Conservation (phyloP, 2,329 filamentous ascomycete genomes). For the Neofusicoccum umdonicola region DNA sequence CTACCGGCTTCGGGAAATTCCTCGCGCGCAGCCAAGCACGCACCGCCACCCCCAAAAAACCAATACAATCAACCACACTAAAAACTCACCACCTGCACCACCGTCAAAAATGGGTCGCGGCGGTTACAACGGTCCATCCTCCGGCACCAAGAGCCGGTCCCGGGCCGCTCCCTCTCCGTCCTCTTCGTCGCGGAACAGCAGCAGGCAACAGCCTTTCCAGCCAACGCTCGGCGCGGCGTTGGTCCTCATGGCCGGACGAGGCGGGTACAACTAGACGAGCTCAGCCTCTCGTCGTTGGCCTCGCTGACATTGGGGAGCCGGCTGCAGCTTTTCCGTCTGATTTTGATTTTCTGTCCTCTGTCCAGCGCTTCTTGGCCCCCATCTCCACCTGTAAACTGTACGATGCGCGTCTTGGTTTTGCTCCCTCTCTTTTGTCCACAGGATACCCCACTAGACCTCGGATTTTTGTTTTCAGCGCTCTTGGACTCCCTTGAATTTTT, state of each 20-base stretch:
- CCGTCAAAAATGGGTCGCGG: slow-evolving; percentile 11
- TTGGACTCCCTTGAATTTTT: not conserved
- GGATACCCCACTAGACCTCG: not conserved
- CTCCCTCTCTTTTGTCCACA: not conserved
- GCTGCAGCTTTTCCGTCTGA: not conserved
- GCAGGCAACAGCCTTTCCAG: not conserved
- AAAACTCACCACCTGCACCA: not conserved
- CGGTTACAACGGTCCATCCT: slow-evolving; percentile 20
- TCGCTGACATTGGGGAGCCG: not conserved
- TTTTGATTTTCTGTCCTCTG: not conserved
- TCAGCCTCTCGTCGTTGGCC: not conserved
- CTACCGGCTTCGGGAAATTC: not conserved
- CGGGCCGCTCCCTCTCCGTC: not conserved
- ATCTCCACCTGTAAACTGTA: not conserved
- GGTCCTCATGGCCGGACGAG: slow-evolving; percentile 17
- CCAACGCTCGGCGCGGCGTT: not conserved
- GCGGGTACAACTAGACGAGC: slow-evolving; percentile 25
- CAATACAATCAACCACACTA: not conserved
- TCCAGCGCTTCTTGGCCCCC: not conserved
- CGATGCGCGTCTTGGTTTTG: not conserved
- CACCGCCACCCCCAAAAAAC: slow-evolving; percentile 11
- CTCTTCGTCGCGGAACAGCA: not conserved
- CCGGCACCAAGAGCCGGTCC: not conserved
- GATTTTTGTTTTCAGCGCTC: not conserved
- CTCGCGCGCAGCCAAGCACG: not conserved